Percentiles rank a stretch among this genome's conserved stretches.
Conservation (phyloP, 1,284 basidiomycete species). For the Sanguinoderma infundibulare region DNA sequence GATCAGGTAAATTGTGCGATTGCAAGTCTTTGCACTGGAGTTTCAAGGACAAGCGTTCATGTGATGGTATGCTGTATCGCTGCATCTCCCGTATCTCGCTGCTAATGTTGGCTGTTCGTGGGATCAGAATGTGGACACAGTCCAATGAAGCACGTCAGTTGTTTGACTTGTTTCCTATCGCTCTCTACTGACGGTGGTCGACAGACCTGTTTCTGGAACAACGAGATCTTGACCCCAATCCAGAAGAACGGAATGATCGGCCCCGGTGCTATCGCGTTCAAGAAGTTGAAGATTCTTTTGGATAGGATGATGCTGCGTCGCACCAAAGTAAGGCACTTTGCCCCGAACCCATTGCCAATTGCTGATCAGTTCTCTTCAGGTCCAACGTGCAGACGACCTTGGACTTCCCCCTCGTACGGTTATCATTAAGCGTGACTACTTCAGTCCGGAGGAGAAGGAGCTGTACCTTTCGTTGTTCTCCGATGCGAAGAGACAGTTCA, state of each 20-base stretch:
- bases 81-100: not conserved
- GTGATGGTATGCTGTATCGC: conserved; percentile 66
- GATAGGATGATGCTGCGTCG: conserved; percentile 96
- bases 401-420: conserved; percentile 96
- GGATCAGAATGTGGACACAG: conserved; percentile 91
- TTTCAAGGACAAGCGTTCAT: conserved; percentile 83
- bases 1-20: conserved; percentile 74
- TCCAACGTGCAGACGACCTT: conserved; percentile 96
- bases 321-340: conserved; percentile 59
- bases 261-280: conserved; percentile 83
- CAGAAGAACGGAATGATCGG: conserved; percentile 82
- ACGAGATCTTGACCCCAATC: conserved; percentile 93
- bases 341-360: not conserved
- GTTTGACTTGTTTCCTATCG: not conserved
- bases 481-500: conserved; percentile 92
- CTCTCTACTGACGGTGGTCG: not conserved
- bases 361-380: conserved; percentile 42
- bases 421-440: conserved; percentile 88
- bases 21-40: conserved; percentile 93
- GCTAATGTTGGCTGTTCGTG: conserved; percentile 33
- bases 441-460: conserved; percentile 97
- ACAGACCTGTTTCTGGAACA: conserved; percentile 89
- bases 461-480: conserved; percentile 92
- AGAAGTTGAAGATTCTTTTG: conserved; percentile 87
- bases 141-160: conserved; percentile 89